Evolutionary conservation across 441 rosid species (phyloP), one percentile per base, ranked within the genome.

Genomic region (Populus tomentosa): DNA sequence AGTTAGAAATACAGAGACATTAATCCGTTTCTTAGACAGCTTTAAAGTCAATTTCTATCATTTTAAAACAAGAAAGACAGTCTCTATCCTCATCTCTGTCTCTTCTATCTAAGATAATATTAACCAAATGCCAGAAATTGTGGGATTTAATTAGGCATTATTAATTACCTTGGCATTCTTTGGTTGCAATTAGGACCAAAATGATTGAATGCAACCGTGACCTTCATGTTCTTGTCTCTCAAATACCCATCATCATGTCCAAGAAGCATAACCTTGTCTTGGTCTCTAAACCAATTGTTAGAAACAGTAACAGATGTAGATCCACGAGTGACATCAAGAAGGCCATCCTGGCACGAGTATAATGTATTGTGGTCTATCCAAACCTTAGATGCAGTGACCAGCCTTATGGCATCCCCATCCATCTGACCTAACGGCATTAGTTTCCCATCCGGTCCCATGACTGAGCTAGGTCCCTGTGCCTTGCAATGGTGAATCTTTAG

Each of bases 161-260:
- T 5, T 38, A 0, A 72, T 53, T 75, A 88, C 95, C 97, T 86
- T 14, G 97, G 96, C 99, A 93, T 95, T 28, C 96, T 80, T 73
- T 91, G 95, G 84, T 95, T 92, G 83, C 98, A 93, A 24, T 93
- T 87, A 14, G 95, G 98, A 53, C 98, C 98, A 63, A 95, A 95
- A 84, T 91, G 95, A 80, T 89, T 95, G 82, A 89, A 88, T 16
- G 83, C 88, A 74, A 92, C 87, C 5, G 95, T 93, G 23, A 81
- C 97, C 81, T 85, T 93, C 97, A 92, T 92, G 46, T 88, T 82
- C 86, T 80, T 86, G 79, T 93, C 94, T 23, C 90, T 79, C 11
- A 78, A 18, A 79, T 71, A 90, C 3, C 93, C 92, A 71, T 92
- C 94, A 36, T 90, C 93, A 30, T 93, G 97, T 3, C 98, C 92